phyloP scores from a whole-genome alignment of 2,329 filamentous ascomycete genomes.

The Madurella mycetomatis region DNA sequence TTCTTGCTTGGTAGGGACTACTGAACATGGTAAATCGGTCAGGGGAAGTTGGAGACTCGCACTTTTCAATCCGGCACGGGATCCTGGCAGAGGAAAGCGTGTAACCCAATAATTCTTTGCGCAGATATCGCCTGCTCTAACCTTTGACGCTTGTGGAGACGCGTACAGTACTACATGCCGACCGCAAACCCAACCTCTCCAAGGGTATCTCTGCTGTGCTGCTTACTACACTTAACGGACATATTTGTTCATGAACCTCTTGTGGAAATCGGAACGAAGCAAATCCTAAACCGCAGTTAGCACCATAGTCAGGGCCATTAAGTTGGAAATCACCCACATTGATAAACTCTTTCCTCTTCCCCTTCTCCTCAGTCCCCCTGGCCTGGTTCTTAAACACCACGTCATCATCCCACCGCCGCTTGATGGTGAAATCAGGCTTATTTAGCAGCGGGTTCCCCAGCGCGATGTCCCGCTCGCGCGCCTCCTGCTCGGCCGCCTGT shows the following conservation, averaged over 20 bases:
- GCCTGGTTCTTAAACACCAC: slow-evolving; percentile 99
- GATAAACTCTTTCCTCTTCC: slow-evolving; percentile 88
- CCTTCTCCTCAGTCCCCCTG: slow-evolving; percentile 85
- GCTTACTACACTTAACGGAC: slow-evolving; percentile 40
- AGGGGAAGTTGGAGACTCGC: too few relatives aligned
- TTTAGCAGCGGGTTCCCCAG: slow-evolving; percentile 90
- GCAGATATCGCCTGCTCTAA: not conserved
- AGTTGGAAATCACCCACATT: slow-evolving; percentile 58
- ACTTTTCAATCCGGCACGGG: too few relatives aligned
- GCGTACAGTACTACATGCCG: not conserved
- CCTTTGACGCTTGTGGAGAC: not conserved
- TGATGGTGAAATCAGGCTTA: slow-evolving; percentile 81
- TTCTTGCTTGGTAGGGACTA: too few relatives aligned
- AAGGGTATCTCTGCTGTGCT: slow-evolving; percentile 2
- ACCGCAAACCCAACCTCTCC: not conserved
- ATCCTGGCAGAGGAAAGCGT: too few relatives aligned
- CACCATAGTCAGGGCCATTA: not conserved
- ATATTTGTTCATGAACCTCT: slow-evolving; percentile 83
- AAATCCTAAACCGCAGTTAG: slow-evolving; percentile 57
- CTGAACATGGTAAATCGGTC: too few relatives aligned
- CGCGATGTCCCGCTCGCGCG: slow-evolving; percentile 82
- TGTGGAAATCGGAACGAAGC: slow-evolving; percentile 93
- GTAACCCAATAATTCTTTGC: not conserved
- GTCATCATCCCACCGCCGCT: slow-evolving; percentile 94
- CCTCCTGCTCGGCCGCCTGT: slow-evolving; percentile 75